Evolutionary conservation across 164 flowering plant species (phyloP).

Genomic region (Umbilicus rupestris): DNA sequence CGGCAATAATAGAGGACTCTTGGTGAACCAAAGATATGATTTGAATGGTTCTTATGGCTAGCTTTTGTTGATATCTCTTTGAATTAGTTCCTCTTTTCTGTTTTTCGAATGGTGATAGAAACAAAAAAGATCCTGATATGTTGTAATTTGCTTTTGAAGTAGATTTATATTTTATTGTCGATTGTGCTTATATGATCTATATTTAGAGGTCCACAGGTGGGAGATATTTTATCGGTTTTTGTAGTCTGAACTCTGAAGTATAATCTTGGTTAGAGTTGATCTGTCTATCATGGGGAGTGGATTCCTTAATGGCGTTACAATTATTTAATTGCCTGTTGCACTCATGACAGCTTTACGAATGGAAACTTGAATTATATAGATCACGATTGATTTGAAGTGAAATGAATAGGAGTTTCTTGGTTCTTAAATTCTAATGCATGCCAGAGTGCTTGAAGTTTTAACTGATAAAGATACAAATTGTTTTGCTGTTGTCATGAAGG

Average conservation of each 20-base stretch:
- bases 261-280: background rate
- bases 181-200: background rate
- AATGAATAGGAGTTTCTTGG: too few relatives aligned
- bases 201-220: background rate
- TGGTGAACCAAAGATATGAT: background rate
- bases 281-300: background rate
- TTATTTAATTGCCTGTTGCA: background rate
- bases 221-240: background rate
- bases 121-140: background rate
- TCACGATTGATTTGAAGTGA: too few relatives aligned
- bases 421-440: too few relatives aligned
- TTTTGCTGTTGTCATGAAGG: background rate
- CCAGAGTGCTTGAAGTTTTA: too few relatives aligned
- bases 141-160: background rate
- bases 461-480: too few relatives aligned
- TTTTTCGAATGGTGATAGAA: background rate
- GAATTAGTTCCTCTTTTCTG: background rate
- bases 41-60: conserved; percentile 1
- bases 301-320: background rate
- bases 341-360: background rate
- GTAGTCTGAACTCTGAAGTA: background rate
- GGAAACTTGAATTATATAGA: too few relatives aligned
- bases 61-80: background rate
- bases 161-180: background rate
- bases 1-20: background rate